A percentile compares a stretch with the other conserved stretches of the same genome.
phyloP scores from a whole-genome alignment of 2,329 filamentous ascomycete species.

The Trichoderma semiorbis region DNA sequence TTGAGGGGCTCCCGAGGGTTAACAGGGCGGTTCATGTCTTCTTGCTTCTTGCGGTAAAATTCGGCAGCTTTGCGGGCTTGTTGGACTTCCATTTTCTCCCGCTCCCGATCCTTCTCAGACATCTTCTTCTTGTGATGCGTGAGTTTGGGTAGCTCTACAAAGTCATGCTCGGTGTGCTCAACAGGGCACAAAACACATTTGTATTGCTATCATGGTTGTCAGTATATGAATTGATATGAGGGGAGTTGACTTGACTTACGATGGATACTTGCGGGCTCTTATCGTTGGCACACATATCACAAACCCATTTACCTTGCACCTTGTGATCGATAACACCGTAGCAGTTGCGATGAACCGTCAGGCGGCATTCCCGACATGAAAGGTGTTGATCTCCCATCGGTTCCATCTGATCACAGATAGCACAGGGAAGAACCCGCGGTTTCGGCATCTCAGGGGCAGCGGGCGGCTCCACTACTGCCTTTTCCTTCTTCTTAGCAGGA shows the following conservation, averaged over 20 bases:
- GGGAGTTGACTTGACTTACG: slow-evolving; percentile 48
- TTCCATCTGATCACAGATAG: slow-evolving; percentile 74
- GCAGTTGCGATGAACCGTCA: slow-evolving; percentile 88
- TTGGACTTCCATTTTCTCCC: slow-evolving; percentile 81
- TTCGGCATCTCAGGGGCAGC: slow-evolving; percentile 73
- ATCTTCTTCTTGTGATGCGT: slow-evolving; percentile 73
- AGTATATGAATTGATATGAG: slow-evolving; percentile 17
- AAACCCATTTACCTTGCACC: slow-evolving; percentile 78
- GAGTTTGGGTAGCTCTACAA: slow-evolving; percentile 65
- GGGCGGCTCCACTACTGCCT: slow-evolving; percentile 52
- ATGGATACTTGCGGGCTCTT: slow-evolving; percentile 91
- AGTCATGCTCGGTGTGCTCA: slow-evolving; percentile 74
- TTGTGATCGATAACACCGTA: slow-evolving; percentile 79
- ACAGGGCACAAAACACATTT: slow-evolving; percentile 91
- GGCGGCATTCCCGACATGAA: slow-evolving; percentile 79
- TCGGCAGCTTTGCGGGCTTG: slow-evolving; percentile 74
- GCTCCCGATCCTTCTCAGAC: slow-evolving; percentile 84
- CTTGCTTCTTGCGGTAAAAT: slow-evolving; percentile 78
- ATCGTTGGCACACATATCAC: slow-evolving; percentile 94
- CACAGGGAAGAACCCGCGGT: slow-evolving; percentile 75
- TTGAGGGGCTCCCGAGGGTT: slow-evolving; percentile 89
- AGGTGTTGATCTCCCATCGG: slow-evolving; percentile 68
- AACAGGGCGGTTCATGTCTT: slow-evolving; percentile 76
- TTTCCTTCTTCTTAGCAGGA: slow-evolving; percentile 55
- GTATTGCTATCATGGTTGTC: slow-evolving; percentile 59